Evolutionary conservation across 2,329 filamentous ascomycete species (phyloP), one percentile per base, ranked within the genome.

Genomic region (Clonostachys solani): DNA sequence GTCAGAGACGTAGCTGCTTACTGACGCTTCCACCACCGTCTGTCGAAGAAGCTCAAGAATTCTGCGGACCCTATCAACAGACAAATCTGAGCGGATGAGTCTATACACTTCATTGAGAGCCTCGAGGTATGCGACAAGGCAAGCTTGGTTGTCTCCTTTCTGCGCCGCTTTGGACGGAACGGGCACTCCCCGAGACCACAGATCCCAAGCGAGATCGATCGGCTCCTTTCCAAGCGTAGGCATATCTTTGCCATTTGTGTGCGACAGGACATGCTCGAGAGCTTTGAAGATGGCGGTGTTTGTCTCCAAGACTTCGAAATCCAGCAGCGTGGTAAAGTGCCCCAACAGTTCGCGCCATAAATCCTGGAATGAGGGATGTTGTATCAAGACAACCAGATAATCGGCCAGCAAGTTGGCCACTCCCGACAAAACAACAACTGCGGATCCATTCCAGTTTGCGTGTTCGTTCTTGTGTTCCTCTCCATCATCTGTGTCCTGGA

Each of bases 41-140:
- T 84, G 73, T 37, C 83, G 79, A 33, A 96, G 71, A 42, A 95
- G 80, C 4, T 71, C 71, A 2, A 95, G 74, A 64, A 95, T 86
- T n/a, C 75, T 77, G 38, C 76, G 71, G 9, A 91, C 80, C 42
- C 80, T 77, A 4, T 82, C 74, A 1, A 80, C 70, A 10, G 78
- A 77, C 17, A 96, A 69, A 15, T 81, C 77, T 8, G 74, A 67
- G 49, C 85, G 77, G 43, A 90, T 81, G 6, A 96, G 77, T 1
- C 82, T 79, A 59, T 96, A 95, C 2, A 97, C 76, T 55, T 94
- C 85, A 47, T 83, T 74, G 38, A 94, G 79, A 2, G 87, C 78
- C 18, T 84, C 78, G 2, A 94, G 80, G 67, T 96, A 96, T n/a
- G 91, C 87, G 33, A 89, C 71, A n/a, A 92, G 78, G 12, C 89